Evolutionary conservation across 2,329 filamentous ascomycete genomes (phyloP), one percentile per base, ranked within the genome.

Genomic region (Metarhizium humberi): DNA sequence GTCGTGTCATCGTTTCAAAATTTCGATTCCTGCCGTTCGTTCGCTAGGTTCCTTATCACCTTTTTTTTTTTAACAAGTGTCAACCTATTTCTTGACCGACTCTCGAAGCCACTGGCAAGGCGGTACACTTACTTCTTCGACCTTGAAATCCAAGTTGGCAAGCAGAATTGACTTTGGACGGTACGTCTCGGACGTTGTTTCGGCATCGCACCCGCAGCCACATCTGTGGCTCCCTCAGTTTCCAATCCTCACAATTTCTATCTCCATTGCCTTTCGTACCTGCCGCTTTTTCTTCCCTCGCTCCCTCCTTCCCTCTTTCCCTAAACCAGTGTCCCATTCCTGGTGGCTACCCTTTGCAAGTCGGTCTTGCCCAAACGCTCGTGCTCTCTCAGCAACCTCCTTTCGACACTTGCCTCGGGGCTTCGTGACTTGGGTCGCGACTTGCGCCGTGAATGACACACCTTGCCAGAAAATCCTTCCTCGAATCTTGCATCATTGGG

Each of bases 1-100:
- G 58, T 64, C 59, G 58, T 58, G 50, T 62, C 60, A 50, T 63
- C 62, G 56, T 59, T 62, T 58, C 59, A 51, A 61, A 59, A 59
- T 59, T 71, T 72, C 63, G 60, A 64, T 72, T 71, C 67, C 61
- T 59, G 67, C 66, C 70, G 58, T 66, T 72, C 70, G 69, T 71
- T 72, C 69, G 64, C 64, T 62, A 61, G 63, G 65, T 59, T 54
- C 60, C 58, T 63, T 66, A 66, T 67, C 63, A 55, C 55, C 58
- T 59, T 49, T 46, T 47, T 57, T 30, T 30, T 46, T 47, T 57
- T 25, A 20, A 36, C 29, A 48, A 29, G 30, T 36, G 50, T 52
- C 52, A 32, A 46, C 55, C 47, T 43, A 38, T 54, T 47, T 54
- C 52, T 53, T 50, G 34, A 48, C 47, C 54, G 36, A 53, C 18